A percentile compares a stretch with the other conserved stretches of the same genome.
Evolutionary conservation across 148 eudicot genomes (phyloP).

Genomic region (Camellia sinensis): DNA sequence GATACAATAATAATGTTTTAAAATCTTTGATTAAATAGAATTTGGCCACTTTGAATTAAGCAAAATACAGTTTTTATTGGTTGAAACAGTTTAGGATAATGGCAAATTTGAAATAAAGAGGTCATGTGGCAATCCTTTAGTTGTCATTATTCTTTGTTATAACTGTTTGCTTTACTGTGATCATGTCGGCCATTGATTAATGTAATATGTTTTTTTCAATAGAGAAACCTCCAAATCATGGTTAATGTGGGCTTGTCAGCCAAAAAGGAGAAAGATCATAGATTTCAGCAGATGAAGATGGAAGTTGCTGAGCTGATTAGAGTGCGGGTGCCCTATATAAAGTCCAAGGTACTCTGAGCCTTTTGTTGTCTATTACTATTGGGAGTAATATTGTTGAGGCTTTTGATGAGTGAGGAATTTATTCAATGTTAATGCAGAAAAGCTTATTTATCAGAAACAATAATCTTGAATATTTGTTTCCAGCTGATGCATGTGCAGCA

Average conservation of each 20-base stretch:
- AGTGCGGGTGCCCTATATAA: conserved; percentile 46
- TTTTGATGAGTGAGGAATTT: neutral
- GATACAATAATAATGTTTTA: neutral
- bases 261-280: conserved; percentile 82
- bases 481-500: neutral
- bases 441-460: no score
- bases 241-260: conserved; percentile 71
- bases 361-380: no score
- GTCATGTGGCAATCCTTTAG: neutral
- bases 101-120: no score
- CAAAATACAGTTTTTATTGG: neutral
- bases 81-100: no score
- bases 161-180: neutral
- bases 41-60: neutral
- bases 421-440: neutral
- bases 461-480: neutral
- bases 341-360: conserved; percentile 54
- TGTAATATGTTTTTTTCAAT: conserved; percentile 22
- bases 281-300: conserved; percentile 69
- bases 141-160: neutral
- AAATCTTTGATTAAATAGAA: neutral
- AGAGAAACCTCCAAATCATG: conserved; percentile 83
- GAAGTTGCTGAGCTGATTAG: conserved; percentile 78
- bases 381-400: neutral
- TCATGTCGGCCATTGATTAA: neutral